Evolutionary conservation across 192 early-diverging fungal genomes (phyloP).

Genomic region (Haplosporangium gracile): DNA sequence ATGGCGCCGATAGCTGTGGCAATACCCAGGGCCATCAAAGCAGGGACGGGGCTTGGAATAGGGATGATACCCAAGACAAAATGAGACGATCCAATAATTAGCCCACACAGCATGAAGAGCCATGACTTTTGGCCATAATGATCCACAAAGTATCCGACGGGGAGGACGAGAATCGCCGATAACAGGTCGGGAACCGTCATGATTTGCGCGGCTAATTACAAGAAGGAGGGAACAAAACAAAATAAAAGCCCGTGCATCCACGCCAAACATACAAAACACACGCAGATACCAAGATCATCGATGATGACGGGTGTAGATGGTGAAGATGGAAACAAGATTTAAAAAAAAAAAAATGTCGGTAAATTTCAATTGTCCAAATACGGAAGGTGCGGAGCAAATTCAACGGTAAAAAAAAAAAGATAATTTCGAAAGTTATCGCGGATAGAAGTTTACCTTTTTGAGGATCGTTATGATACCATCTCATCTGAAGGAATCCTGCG

Average conservation of each 20-base stretch:
- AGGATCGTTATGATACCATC: constrained; percentile 67
- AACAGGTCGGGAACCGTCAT: constrained; percentile 71
- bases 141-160: constrained; percentile 70
- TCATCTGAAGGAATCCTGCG: constrained; percentile 68
- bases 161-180: constrained; percentile 70
- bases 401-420: neutral
- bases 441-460: constrained; percentile 51
- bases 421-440: neutral
- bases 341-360: neutral
- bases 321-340: neutral
- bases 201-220: constrained; percentile 61
- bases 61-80: constrained; percentile 64
- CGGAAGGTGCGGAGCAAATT: constrained; percentile 2
- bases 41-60: constrained; percentile 62
- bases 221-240: neutral
- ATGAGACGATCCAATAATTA: constrained; percentile 68
- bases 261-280: neutral
- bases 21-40: constrained; percentile 69
- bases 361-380: neutral
- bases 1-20: constrained; percentile 72
- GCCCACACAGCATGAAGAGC: constrained; percentile 66
- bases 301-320: neutral
- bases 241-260: neutral
- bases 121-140: constrained; percentile 65
- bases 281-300: neutral